Evolutionary conservation across 139 green algal species (phyloP).

Genomic region (Coccomyxa sp.): DNA sequence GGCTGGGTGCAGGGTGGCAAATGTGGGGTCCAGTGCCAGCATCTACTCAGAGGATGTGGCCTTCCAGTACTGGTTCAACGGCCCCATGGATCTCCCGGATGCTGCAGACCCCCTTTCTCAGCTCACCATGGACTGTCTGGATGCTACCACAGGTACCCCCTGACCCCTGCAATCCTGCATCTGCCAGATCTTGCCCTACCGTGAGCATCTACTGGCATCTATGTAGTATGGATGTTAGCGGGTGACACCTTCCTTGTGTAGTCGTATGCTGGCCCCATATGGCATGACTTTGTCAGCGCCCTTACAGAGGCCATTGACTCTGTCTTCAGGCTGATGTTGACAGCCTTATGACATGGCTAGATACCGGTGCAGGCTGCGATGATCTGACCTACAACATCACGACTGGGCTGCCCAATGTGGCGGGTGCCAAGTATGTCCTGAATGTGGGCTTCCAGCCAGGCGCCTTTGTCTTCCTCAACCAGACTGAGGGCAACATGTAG

Average conservation of each 20-base stretch:
- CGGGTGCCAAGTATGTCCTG: conserved; percentile 42
- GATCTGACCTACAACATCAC: conserved; percentile 33
- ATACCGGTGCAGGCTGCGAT: conserved; percentile 35
- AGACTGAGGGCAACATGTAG: background rate
- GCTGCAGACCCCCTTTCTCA: conserved; percentile 1
- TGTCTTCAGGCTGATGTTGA: too few relatives aligned
- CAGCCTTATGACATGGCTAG: too few relatives aligned
- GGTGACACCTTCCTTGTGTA: too few relatives aligned
- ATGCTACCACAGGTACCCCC: conserved; percentile 19
- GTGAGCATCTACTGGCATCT: too few relatives aligned
- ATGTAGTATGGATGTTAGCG: too few relatives aligned
- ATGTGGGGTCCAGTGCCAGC: conserved; percentile 24
- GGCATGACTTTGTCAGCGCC: too few relatives aligned
- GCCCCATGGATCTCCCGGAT: background rate
- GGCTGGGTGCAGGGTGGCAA: conserved; percentile 39
- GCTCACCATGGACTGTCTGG: conserved; percentile 29
- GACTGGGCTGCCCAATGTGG: conserved; percentile 24
- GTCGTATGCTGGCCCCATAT: too few relatives aligned
- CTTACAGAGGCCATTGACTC: too few relatives aligned
- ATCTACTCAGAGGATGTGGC: conserved; percentile 27
- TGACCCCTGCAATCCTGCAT: background rate
- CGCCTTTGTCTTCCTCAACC: conserved; percentile 23
- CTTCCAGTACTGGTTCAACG: conserved; percentile 64
- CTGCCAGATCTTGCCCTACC: too few relatives aligned
- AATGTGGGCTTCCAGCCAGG: conserved; percentile 35